phyloP scores from a whole-genome alignment of 1,284 basidiomycete genomes.

The Cryptococcus sp. region DNA sequence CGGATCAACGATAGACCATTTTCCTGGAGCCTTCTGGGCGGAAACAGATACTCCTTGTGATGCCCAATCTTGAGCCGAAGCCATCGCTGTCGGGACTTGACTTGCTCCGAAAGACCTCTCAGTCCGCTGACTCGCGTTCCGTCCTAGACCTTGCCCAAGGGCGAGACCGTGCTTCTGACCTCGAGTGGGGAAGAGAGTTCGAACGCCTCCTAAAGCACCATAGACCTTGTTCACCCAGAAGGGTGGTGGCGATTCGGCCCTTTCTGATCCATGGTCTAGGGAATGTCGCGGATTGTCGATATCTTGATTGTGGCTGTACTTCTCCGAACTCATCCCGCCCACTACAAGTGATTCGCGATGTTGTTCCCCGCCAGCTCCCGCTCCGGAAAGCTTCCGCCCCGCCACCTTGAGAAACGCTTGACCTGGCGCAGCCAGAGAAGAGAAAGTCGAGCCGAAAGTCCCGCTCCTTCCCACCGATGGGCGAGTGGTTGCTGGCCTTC shows the following conservation, averaged over 20 bases:
- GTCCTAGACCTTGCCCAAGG: conserved; percentile 26
- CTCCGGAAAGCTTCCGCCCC: conserved; percentile 13
- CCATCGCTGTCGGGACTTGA: conserved; percentile 15
- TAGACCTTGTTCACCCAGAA: conserved; percentile 42
- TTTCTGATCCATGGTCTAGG: background rate
- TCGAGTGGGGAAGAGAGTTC: conserved; percentile 29
- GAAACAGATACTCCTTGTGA: background rate
- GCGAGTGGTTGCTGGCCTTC: conserved; percentile 5
- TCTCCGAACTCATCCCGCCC: conserved; percentile 25
- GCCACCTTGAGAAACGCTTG: conserved; percentile 37
- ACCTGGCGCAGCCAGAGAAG: conserved; percentile 37
- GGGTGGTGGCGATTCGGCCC: conserved; percentile 16
- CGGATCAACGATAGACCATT: conserved; percentile 26
- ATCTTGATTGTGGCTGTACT: conserved; percentile 18
- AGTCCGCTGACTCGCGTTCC: conserved; percentile 25
- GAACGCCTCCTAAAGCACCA: conserved; percentile 23
- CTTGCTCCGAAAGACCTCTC: conserved; percentile 32
- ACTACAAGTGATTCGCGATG: conserved; percentile 15
- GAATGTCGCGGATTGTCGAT: conserved; percentile 1
- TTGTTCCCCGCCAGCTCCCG: conserved; percentile 1
- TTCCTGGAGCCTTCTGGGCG: background rate
- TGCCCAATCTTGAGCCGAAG: conserved; percentile 19
- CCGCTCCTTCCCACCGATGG: conserved; percentile 22
- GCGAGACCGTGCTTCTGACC: conserved; percentile 11
- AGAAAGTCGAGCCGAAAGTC: conserved; percentile 29